Evolutionary conservation across 2,329 filamentous ascomycete species (phyloP).

Genomic region (Colletotrichum brevisporum): DNA sequence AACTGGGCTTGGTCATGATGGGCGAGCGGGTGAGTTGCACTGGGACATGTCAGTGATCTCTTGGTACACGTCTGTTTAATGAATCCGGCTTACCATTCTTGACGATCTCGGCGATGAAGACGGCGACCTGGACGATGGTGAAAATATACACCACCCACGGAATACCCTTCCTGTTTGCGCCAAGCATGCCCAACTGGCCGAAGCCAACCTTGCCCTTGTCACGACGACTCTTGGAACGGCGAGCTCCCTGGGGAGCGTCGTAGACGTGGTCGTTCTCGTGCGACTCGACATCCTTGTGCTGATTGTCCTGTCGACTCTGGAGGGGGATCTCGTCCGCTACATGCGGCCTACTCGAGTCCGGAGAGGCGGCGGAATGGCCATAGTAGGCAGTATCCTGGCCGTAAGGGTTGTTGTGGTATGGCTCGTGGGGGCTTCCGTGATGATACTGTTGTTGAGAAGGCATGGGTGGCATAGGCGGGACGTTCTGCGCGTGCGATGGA

Average conservation of each 20-base stretch:
- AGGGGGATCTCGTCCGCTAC: slow-evolving; percentile 70
- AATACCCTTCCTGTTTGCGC: slow-evolving; percentile 68
- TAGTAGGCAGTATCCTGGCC: slow-evolving; percentile 73
- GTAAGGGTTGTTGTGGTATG: slow-evolving; percentile 45
- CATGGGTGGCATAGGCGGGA: slow-evolving; percentile 9
- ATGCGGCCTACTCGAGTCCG: slow-evolving; percentile 47
- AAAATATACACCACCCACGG: slow-evolving; percentile 89
- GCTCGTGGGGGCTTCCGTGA: no score
- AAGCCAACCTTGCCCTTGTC: slow-evolving; percentile 64
- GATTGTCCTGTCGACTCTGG: slow-evolving; percentile 57
- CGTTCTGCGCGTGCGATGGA: slow-evolving; percentile 15
- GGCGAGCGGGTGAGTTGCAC: slow-evolving; percentile 82
- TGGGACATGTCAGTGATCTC: slow-evolving; percentile 50
- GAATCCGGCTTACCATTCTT: slow-evolving; percentile 79
- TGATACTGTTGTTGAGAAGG: slow-evolving; percentile 43
- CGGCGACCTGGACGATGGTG: slow-evolving; percentile 80
- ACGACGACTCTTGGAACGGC: slow-evolving; percentile 41
- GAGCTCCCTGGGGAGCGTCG: slow-evolving; percentile 61
- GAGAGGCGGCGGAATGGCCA: slow-evolving; percentile 58
- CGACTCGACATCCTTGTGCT: slow-evolving; percentile 56
- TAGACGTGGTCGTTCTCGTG: slow-evolving; percentile 73
- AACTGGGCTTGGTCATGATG: slow-evolving; percentile 84
- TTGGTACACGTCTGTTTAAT: no score
- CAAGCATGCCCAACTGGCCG: slow-evolving; percentile 73
- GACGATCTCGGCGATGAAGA: slow-evolving; percentile 91